phyloP scores from a whole-genome alignment of 225 moss, liverwort and hornwort species.

The Pseudoscleropodium purum region DNA sequence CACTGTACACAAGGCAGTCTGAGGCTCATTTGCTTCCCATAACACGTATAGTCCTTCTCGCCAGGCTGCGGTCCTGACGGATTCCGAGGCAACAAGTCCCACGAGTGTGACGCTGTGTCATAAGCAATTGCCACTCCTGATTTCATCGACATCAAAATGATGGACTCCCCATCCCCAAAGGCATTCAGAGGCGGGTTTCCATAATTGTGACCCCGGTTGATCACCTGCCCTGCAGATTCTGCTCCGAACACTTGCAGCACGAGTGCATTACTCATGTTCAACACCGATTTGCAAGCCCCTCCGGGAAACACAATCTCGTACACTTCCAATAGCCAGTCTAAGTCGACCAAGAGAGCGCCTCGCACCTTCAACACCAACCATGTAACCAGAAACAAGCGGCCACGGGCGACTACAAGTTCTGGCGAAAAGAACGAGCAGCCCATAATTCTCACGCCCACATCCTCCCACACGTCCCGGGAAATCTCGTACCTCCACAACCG shows the following conservation, averaged over 20 bases:
- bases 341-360: background rate
- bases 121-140: background rate
- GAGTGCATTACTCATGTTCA: background rate
- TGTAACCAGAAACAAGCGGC: background rate
- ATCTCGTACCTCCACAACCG: background rate
- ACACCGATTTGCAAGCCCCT: background rate
- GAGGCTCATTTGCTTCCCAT: background rate
- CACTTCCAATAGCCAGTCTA: background rate
- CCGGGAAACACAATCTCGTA: background rate
- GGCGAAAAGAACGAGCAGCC: background rate
- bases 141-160: background rate
- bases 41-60: background rate
- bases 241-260: background rate
- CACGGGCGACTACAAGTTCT: background rate
- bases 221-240: background rate
- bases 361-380: background rate
- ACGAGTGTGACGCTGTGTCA: background rate
- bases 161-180: background rate
- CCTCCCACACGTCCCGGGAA: background rate
- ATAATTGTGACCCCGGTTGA: too few species aligned
- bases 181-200: background rate
- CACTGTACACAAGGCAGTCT: background rate
- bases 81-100: background rate
- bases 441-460: background rate
- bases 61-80: background rate